Evolutionary conservation across 768 basidiomycete species (phyloP), one percentile per base, ranked within the genome.

Genomic region (Leucocoprinus birnbaumii): DNA sequence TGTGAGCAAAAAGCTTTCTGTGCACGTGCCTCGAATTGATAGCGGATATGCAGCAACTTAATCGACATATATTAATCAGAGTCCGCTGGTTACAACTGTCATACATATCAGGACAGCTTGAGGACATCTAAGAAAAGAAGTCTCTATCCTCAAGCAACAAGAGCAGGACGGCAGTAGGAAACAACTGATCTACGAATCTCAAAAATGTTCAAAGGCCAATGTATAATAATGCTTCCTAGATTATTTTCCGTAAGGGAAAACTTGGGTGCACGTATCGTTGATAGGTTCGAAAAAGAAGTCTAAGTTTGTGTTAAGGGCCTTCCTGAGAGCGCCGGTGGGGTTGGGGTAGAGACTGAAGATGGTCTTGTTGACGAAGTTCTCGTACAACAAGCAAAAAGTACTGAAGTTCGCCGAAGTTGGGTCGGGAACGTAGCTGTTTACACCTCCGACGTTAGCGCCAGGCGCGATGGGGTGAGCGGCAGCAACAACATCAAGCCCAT

Each of bases 271-370:
- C 4, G n/a, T 3, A 62, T 7, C n/a, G 10, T 25, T 27, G 26
- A 56, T n/a, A 10, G 44, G 8, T 4, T 24, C 35, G 48, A 49
- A 59, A 3, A 61, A 50, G 26, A 47, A 46, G 3, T 51, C 37
- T n/a, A 59, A 37, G 50, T 62, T 62, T 9, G 31, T 31, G 24
- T 57, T 62, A 9, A 62, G 48, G 16, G 59, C 58, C 48, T 53
- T 43, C 19, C 35, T 42, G 21, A 62, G 50, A 14, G 45, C 44
- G 16, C 62, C 58, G n/a, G 38, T 55, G 1, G 62, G 62, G 41
- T 58, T 60, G 13, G 62, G 62, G 51, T 63, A 63, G 7, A 63
- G 38, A n/a, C 52, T 25, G 11, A 19, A 22, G 18, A 63, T 47
- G 16, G 60, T 63, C 6, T 45, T 41, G 40, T 59, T 60, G 6